Evolutionary conservation across 805 yeast genomes (phyloP), one percentile per base, ranked within the genome.

Genomic region (Metschnikowia proteae): DNA sequence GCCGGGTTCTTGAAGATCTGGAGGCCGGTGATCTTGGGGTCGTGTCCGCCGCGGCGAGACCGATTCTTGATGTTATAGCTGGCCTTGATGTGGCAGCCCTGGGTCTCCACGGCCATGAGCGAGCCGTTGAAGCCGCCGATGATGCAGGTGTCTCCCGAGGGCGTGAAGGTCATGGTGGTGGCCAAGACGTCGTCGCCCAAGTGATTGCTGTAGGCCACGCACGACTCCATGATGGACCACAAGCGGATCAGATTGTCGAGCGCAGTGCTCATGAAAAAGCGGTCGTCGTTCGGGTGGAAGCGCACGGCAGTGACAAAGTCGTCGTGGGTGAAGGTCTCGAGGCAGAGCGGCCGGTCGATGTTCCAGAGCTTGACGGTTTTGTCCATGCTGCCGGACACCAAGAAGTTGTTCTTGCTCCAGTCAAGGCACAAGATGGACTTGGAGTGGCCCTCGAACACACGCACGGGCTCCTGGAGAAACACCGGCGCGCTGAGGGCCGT

Each of bases 401-500:
- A 62, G 57, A 91, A 91, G 61, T 84, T 84, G 66, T 89, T 90
- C 57, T 84, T 84, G 45, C 95, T 85, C 97, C 97, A 91, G 58
- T 87, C 88, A 31, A 91, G 60, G 8, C 86, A 80, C n/a, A 88
- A 64, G 11, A 92, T 75, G 50, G 88, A 86, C 40, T 78, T 79
- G 0, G 78, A 65, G 64, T 92, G 97, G 13, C 87, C 94, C 37
- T 63, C 65, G 52, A 81, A 85, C 10, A 75, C 75, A 29, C 79
- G 73, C 11, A 74, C 62, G 0, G 97, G 96, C 8, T 61, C 62
- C 3, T 82, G 79, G 54, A 83, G 84, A 63, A 91, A 90, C 1
- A 91, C 88, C 0, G 96, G 92, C 0, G 96, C 95, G 57, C 76
- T 78, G 6, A 70, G 63, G 46, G 54, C 68, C 7, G 61, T 54